These are phyloP conservation scores for Phytophthora pinifolia DNA, from an alignment of 352 stramenopile genomes.

Conservation along the genomic window DNA sequence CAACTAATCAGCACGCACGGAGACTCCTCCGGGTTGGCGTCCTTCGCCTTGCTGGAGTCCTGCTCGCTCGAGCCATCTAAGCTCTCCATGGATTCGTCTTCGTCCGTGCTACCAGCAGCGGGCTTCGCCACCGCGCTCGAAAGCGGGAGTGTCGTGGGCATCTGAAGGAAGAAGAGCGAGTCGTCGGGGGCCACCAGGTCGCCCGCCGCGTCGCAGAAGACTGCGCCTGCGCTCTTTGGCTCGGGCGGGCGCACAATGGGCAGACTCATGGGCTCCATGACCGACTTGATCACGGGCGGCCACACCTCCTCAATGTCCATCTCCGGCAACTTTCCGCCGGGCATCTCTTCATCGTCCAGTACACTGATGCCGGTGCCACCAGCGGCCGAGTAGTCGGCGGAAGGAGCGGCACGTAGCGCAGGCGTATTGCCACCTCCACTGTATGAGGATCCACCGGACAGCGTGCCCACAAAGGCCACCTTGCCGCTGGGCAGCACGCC, in stretches of 20 bases:
- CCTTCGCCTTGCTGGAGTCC: conserved; percentile 14
- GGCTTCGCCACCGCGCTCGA: conserved; percentile 42
- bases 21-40: conserved; percentile 24
- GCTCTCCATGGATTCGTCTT: conserved; percentile 42
- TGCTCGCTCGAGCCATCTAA: conserved; percentile 17
- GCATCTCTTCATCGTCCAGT: conserved; percentile 68
- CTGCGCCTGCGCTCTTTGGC: conserved; percentile 50
- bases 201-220: conserved; percentile 68
- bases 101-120: conserved; percentile 18
- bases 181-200: conserved; percentile 63
- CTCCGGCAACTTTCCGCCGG: conserved; percentile 45
- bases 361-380: conserved; percentile 86
- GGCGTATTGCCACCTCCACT: conserved; percentile 41
- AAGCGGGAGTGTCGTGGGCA: conserved; percentile 81
- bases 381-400: conserved; percentile 52
- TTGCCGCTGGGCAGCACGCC: conserved; percentile 64
- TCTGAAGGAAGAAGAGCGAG: conserved; percentile 79
- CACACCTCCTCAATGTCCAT: conserved; percentile 77
- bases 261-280: conserved; percentile 84
- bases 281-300: conserved; percentile 75
- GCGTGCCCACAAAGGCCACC: conserved; percentile 77
- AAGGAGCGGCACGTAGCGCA: conserved; percentile 33
- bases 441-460: conserved; percentile 80
- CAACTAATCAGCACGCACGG: conserved; percentile 15
- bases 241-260: conserved; percentile 69